phyloP scores from a whole-genome alignment of 2,329 filamentous ascomycete genomes.

The Penicillium aurantiogriseum region DNA sequence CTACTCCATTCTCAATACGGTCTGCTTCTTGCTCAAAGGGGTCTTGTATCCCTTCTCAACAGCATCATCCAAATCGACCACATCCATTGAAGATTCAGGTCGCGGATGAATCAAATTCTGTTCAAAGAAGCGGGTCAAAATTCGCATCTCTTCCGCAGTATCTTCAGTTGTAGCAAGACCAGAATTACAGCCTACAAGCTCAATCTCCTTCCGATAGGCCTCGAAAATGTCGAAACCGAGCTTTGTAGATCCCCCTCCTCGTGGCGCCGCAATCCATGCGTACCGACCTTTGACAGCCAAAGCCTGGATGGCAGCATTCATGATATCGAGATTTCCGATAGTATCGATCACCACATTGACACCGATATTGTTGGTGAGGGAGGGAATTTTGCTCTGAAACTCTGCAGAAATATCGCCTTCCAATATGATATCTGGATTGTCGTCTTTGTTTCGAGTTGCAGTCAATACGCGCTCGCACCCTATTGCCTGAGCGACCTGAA shows the following conservation, averaged over 20 bases:
- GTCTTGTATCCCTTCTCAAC: slow-evolving; percentile 2
- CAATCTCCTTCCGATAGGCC: slow-evolving; percentile 21
- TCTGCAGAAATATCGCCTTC: not conserved
- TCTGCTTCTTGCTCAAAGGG: not conserved
- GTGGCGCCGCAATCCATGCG: slow-evolving; percentile 28
- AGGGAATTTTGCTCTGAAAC: not conserved
- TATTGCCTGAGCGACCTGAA: slow-evolving; percentile 23
- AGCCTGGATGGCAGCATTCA: slow-evolving; percentile 24
- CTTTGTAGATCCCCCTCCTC: slow-evolving; percentile 8
- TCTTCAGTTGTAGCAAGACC: slow-evolving; percentile 11
- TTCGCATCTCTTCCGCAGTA: slow-evolving; percentile 12
- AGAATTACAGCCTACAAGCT: slow-evolving; percentile 22
- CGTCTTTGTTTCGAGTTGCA: slow-evolving; percentile 19
- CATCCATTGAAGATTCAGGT: slow-evolving; percentile 8
- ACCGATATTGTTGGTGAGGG: slow-evolving; percentile 14
- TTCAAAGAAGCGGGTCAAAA: slow-evolving; percentile 14
- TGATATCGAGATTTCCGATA: slow-evolving; percentile 28
- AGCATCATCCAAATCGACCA: slow-evolving; percentile 13
- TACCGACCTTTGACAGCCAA: slow-evolving; percentile 27
- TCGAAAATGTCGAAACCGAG: slow-evolving; percentile 20
- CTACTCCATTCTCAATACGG: not conserved
- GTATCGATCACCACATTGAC: slow-evolving; percentile 29
- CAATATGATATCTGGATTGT: slow-evolving; percentile 21
- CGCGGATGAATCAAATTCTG: slow-evolving; percentile 10
- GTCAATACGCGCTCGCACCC: slow-evolving; percentile 27